A percentile compares a stretch with the other conserved stretches of the same genome.
phyloP scores from a whole-genome alignment of 202 grass and related monocot genomes.

The Panicum hallii region DNA sequence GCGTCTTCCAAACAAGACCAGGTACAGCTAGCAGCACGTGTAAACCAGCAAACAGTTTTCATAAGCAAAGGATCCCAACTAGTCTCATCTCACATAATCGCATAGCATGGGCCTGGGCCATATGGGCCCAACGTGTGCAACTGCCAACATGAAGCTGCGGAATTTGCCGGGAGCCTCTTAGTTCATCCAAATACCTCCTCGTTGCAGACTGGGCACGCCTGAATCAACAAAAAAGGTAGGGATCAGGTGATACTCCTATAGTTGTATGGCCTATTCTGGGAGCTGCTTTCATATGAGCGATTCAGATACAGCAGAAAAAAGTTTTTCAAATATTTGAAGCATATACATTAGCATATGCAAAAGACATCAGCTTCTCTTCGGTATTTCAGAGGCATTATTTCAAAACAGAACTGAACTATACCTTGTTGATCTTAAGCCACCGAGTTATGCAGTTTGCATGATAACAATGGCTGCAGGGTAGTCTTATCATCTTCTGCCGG shows the following conservation, averaged over 20 bases:
- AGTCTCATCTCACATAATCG: slow-evolving; percentile 4
- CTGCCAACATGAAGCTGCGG: neutral
- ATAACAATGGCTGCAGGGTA: slow-evolving; percentile 84
- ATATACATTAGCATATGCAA: slow-evolving; percentile 14
- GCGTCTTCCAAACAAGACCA: slow-evolving; percentile 30
- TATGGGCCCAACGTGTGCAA: slow-evolving; percentile 13
- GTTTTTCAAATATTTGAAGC: neutral
- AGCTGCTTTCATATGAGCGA: slow-evolving; percentile 2
- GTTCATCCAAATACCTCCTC: slow-evolving; percentile 86
- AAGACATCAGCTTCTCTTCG: neutral
- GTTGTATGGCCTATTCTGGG: neutral
- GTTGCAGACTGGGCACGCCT: slow-evolving; percentile 91
- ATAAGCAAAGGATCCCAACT: slow-evolving; percentile 23
- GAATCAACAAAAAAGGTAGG: slow-evolving; percentile 39
- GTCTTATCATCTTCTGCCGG: slow-evolving; percentile 63
- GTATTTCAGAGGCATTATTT: neutral
- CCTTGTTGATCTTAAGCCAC: slow-evolving; percentile 93
- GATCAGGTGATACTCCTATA: slow-evolving; percentile 16
- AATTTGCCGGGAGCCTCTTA: neutral
- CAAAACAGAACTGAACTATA: slow-evolving; percentile 33
- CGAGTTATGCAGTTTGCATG: slow-evolving; percentile 82
- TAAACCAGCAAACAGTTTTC: neutral
- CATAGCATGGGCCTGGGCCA: neutral
- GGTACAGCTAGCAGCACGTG: slow-evolving; percentile 10
- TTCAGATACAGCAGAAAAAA: neutral